Evolutionary conservation across 2,329 filamentous ascomycete genomes (phyloP), one percentile per base, ranked within the genome.

Genomic region (Teratosphaeria nubilosa): DNA sequence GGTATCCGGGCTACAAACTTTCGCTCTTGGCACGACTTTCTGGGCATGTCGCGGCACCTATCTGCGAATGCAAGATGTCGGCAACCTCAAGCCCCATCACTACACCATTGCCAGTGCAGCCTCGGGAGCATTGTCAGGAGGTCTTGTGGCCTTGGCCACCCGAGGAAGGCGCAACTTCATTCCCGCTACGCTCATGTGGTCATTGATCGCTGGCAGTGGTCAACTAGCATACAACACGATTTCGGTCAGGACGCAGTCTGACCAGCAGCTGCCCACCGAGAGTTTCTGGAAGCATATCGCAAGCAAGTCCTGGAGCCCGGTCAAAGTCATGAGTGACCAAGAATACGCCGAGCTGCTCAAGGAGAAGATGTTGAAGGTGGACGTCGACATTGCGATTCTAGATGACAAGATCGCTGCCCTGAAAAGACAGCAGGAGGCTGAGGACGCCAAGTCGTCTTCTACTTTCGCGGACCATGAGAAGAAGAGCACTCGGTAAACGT

Each of bases 1-100:
- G 13, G 80, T 86, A 41, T 85, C 86, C 24, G 87, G 89, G 20
- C 77, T 89, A 48, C 90, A 95, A 74, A 96, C 89, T 83, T 90
- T 90, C 72, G 80, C 83, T 50, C 80, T 95, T 45, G 90, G 90
- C 37, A 83, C 82, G 53, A 87, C 83, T 16, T 96, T 86, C 70
- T 92, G 86, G 80, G 86, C 87, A 85, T 62, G 67, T 27, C 72
- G 77, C 11, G 66, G 69, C n/a, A 63, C 69, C 11, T 64, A 78
- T 24, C 70, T 80, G 25, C 62, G 68, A 58, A 66, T 62, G 7
- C 63, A 60, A 4, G 5, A 32, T 24, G 56, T 27, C 10, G 53
- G 2, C 10, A 27, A 32, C 51, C 52, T 48, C 16, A n/a, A 50
- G 32, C 30, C 34, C 13, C 34, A 56, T 24, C 84, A 94, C 60